Conservation (phyloP, 2,329 filamentous ascomycete genomes). For the Penicillium sp. region DNA sequence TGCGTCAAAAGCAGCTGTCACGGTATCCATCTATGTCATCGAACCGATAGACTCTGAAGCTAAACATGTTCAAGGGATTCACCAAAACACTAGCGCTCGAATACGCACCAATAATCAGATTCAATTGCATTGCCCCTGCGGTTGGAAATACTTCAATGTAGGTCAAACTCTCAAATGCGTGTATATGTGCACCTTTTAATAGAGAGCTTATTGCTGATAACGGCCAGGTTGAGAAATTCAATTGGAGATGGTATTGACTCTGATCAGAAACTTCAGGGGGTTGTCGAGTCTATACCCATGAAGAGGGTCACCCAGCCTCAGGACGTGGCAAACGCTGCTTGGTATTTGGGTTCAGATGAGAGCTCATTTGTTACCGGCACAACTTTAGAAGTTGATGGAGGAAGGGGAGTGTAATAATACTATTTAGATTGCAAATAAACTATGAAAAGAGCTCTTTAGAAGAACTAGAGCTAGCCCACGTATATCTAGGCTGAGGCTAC, state of each 20-base stretch:
- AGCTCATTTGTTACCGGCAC: conserved; percentile 23
- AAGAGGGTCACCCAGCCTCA: conserved; percentile 17
- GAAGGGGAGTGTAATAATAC: conserved; percentile 16
- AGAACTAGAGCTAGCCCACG: too few species aligned
- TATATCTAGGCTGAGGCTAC: too few species aligned
- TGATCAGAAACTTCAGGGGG: conserved; percentile 2
- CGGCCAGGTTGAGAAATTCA: neutral
- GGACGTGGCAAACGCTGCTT: conserved; percentile 25
- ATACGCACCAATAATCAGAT: conserved; percentile 22
- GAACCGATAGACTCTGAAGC: neutral
- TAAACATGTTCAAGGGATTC: conserved; percentile 8
- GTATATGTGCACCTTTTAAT: too few species aligned
- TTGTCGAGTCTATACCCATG: conserved; percentile 21
- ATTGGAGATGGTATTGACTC: neutral
- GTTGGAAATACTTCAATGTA: conserved; percentile 26
- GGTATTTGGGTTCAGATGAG: conserved; percentile 23
- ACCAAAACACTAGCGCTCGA: conserved; percentile 25
- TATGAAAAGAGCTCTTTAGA: too few species aligned
- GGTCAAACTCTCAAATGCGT: neutral
- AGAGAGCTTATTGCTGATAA: neutral
- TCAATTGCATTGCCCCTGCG: conserved; percentile 26
- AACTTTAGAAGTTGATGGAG: conserved; percentile 21
- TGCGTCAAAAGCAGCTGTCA: conserved; percentile 25
- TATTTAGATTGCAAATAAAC: neutral
- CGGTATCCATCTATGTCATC: neutral